phyloP scores from a whole-genome alignment of 768 basidiomycete species.

The Strobilomyces dryophilus region DNA sequence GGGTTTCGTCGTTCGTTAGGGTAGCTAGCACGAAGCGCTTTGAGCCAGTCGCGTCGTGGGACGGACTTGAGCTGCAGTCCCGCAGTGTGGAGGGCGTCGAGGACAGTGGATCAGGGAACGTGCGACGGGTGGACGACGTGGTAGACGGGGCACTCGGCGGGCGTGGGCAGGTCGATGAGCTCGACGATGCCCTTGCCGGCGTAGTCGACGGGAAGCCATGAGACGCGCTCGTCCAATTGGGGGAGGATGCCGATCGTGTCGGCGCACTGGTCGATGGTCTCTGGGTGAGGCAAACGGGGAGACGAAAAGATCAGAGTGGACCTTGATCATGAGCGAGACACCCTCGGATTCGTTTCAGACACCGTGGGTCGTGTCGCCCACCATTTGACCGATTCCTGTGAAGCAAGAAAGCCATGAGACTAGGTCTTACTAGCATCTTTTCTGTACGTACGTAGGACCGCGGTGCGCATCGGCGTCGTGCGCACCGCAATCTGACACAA shows the following conservation, averaged over 20 bases:
- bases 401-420: neutral
- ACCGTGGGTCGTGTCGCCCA: constrained; percentile 45
- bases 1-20: constrained; percentile 22
- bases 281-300: neutral
- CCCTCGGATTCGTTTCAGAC: constrained; percentile 53
- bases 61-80: constrained; percentile 30
- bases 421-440: no score
- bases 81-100: constrained; percentile 34
- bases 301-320: constrained; percentile 1
- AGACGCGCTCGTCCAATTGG: constrained; percentile 26
- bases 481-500: constrained; percentile 41
- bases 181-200: constrained; percentile 47
- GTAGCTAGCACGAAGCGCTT: constrained; percentile 21
- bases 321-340: constrained; percentile 29
- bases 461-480: constrained; percentile 18
- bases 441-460: constrained; percentile 18
- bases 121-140: constrained; percentile 16
- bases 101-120: constrained; percentile 36
- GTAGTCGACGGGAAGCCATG: constrained; percentile 53
- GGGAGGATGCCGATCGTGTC: constrained; percentile 37
- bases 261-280: constrained; percentile 30
- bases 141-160: constrained; percentile 17
- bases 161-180: constrained; percentile 27
- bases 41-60: constrained; percentile 21
- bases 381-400: constrained; percentile 53